These are phyloP conservation scores for Glycine latifolia DNA, from an alignment of 306 rosid species.

Conservation along the genomic window DNA sequence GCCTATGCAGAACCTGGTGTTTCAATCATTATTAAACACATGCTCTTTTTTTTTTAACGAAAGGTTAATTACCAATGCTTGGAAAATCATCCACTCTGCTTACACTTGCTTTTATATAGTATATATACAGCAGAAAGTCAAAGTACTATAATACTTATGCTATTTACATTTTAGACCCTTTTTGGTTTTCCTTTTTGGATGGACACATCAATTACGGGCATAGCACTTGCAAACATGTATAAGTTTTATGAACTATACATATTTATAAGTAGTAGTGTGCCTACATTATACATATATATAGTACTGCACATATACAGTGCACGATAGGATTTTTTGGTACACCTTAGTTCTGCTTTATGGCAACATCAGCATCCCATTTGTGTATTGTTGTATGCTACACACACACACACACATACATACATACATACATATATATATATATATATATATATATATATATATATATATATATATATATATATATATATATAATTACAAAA, in stretches of 20 bases:
- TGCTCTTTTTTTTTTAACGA: too few relatives aligned
- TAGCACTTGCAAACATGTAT: conserved; percentile 20
- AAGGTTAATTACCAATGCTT: too few relatives aligned
- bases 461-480: too few relatives aligned
- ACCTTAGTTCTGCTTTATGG: conserved; percentile 35
- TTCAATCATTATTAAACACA: too few relatives aligned
- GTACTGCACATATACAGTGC: neutral
- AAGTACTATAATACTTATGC: neutral
- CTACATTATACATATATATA: neutral
- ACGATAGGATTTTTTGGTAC: neutral
- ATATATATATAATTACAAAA: too few relatives aligned
- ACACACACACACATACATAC: too few relatives aligned
- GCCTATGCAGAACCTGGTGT: too few relatives aligned
- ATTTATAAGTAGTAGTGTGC: neutral
- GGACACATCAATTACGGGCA: conserved; percentile 10
- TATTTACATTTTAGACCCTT: neutral
- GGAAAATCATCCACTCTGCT: neutral
- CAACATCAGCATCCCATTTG: conserved; percentile 45
- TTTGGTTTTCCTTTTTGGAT: neutral
- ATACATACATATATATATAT: too few relatives aligned
- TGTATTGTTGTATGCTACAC: conserved; percentile 32
- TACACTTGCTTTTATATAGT: neutral
- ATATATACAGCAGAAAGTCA: conserved; percentile 12
- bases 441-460: too few relatives aligned
- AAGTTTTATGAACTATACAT: neutral